Conservation (phyloP, 768 basidiomycete genomes). For the Russula vinacea region DNA sequence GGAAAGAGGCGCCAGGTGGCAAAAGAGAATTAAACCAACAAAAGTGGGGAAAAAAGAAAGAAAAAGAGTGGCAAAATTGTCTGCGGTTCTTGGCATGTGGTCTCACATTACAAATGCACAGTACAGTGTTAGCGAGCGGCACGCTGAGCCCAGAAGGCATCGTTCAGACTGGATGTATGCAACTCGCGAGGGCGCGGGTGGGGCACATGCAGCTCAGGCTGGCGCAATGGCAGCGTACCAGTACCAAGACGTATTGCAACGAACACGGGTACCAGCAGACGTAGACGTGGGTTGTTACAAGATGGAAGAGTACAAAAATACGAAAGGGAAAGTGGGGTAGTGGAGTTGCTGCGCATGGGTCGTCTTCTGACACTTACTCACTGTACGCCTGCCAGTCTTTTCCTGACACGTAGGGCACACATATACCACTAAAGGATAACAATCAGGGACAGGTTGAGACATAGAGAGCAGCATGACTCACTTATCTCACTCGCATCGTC, state of each 20-base stretch:
- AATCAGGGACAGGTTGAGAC: constrained; percentile 11
- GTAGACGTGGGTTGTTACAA: constrained; percentile 29
- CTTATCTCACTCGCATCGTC: constrained; percentile 70
- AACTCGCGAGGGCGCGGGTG: constrained; percentile 13
- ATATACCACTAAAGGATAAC: constrained; percentile 50
- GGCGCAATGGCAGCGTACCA: constrained; percentile 20
- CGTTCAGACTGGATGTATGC: constrained; percentile 24
- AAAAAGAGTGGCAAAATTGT: not conserved
- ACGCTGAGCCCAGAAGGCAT: constrained; percentile 22
- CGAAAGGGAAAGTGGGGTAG: constrained; percentile 12
- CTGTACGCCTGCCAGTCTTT: constrained; percentile 58
- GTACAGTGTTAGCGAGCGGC: not conserved
- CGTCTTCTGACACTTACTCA: constrained; percentile 61
- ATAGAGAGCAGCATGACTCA: constrained; percentile 41
- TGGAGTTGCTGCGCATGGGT: constrained; percentile 4
- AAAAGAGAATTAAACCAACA: not conserved
- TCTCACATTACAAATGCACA: constrained; percentile 27
- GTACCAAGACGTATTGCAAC: constrained; percentile 22
- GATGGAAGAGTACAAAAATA: constrained; percentile 29
- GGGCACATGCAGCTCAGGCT: constrained; percentile 26
- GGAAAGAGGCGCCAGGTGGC: not conserved
- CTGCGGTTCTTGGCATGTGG: constrained; percentile 6
- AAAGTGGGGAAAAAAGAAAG: not conserved
- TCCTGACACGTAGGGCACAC: constrained; percentile 52
- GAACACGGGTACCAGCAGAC: constrained; percentile 24